A percentile compares a stretch with the other conserved stretches of the same genome.
These are phyloP conservation scores for Tuctoria greenei DNA, from an alignment of 176 grass and related monocot species.

Conservation along the genomic window DNA sequence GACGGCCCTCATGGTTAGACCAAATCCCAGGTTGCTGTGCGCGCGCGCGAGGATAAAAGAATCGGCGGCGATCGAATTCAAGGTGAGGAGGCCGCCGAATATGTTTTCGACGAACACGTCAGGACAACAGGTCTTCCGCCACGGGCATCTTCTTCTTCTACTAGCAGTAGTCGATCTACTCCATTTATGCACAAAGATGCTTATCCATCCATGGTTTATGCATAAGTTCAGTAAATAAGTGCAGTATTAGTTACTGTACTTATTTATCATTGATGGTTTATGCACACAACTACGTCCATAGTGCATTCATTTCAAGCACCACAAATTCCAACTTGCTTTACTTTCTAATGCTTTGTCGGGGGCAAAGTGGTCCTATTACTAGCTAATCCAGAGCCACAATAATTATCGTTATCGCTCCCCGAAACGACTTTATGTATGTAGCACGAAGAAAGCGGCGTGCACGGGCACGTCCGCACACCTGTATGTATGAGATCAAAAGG, in stretches of 20 bases:
- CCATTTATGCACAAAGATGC: too few species aligned
- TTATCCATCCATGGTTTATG: too few species aligned
- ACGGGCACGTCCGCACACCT: slow-evolving; percentile 26
- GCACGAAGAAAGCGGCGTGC: slow-evolving; percentile 32
- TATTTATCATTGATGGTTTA: slow-evolving; percentile 26
- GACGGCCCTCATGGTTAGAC: slow-evolving; percentile 9
- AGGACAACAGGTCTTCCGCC: slow-evolving; percentile 42
- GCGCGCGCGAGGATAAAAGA: slow-evolving; percentile 38
- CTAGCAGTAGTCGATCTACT: too few species aligned
- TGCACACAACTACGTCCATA: background rate
- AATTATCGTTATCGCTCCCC: too few species aligned
- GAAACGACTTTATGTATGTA: too few species aligned
- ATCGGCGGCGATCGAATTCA: slow-evolving; percentile 23
- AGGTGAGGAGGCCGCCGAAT: slow-evolving; percentile 51
- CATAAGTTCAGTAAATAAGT: too few species aligned
- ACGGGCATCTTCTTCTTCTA: background rate
- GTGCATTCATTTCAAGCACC: slow-evolving; percentile 25
- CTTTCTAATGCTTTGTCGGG: slow-evolving; percentile 41
- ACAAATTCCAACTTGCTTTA: slow-evolving; percentile 44
- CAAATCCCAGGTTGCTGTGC: slow-evolving; percentile 42
- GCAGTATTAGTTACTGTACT: too few species aligned
- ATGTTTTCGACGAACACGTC: slow-evolving; percentile 57
- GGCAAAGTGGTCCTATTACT: slow-evolving; percentile 29
- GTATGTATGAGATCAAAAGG: slow-evolving; percentile 42
- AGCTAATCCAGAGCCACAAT: slow-evolving; percentile 29